These are phyloP conservation scores for Rutstroemia sydowiana DNA, from an alignment of 2,329 filamentous ascomycete genomes.

Conservation along the genomic window DNA sequence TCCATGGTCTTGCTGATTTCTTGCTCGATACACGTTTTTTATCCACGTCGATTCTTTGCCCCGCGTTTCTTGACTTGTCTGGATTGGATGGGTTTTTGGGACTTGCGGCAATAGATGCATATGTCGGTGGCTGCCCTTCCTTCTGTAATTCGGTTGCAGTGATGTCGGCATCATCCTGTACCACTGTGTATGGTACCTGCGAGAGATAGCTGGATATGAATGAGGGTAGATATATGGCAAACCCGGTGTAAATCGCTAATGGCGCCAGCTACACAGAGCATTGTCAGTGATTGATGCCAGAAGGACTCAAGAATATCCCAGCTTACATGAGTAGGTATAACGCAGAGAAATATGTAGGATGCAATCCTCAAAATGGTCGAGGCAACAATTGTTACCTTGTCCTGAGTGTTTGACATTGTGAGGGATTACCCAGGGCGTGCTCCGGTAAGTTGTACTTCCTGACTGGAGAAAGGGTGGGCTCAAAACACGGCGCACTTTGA, in stretches of 20 bases:
- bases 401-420: constrained; percentile 9
- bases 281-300: constrained; percentile 1
- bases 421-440: background rate
- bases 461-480: background rate
- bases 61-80: constrained; percentile 32
- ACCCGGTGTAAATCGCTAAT: constrained; percentile 48
- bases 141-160: constrained; percentile 40
- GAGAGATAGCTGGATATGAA: constrained; percentile 53
- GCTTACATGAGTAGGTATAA: constrained; percentile 36
- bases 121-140: constrained; percentile 29
- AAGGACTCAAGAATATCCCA: background rate
- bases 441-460: background rate
- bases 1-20: constrained; percentile 48
- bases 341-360: constrained; percentile 54
- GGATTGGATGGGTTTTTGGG: constrained; percentile 17
- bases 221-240: constrained; percentile 57
- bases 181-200: constrained; percentile 48
- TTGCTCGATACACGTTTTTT: constrained; percentile 56
- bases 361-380: constrained; percentile 44
- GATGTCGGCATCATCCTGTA: constrained; percentile 53
- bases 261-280: constrained; percentile 29
- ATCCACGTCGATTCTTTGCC: constrained; percentile 50
- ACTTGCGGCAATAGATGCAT: constrained; percentile 22
- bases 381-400: constrained; percentile 27
- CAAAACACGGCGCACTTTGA: too few species aligned